These are phyloP conservation scores for Vigna angularis DNA, from an alignment of 306 rosid genomes.

Conservation along the genomic window DNA sequence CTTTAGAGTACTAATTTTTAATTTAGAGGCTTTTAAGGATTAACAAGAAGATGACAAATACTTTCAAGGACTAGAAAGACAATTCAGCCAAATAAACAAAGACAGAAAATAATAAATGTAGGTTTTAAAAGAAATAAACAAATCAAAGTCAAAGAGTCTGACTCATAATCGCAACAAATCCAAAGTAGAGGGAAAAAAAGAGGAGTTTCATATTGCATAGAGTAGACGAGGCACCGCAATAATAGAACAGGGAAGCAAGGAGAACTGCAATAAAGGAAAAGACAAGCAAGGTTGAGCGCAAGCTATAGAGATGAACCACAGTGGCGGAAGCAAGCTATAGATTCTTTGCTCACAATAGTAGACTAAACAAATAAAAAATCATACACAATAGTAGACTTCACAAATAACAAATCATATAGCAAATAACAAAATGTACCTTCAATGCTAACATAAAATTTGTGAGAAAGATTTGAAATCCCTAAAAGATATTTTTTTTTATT, in stretches of 20 bases:
- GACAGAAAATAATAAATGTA: too few species aligned
- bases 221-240: neutral
- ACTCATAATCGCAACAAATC: neutral
- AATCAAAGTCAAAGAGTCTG: too few species aligned
- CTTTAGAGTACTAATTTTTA: too few species aligned
- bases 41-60: too few species aligned
- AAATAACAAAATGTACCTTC: neutral
- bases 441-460: neutral
- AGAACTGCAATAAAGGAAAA: neutral
- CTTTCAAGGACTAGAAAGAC: too few species aligned
- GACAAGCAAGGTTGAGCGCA: neutral
- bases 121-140: too few species aligned
- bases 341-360: neutral
- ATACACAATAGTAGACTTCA: too few species aligned
- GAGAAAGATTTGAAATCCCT: neutral
- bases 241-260: too few species aligned
- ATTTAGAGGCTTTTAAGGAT: too few species aligned
- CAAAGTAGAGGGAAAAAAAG: neutral
- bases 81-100: too few species aligned
- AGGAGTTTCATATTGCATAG: neutral
- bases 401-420: neutral
- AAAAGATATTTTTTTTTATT: too few species aligned
- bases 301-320: neutral
- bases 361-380: neutral
- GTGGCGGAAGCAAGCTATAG: neutral